phyloP scores from a whole-genome alignment of 805 yeast species.

The Wickerhamomyces sydowiorum region DNA sequence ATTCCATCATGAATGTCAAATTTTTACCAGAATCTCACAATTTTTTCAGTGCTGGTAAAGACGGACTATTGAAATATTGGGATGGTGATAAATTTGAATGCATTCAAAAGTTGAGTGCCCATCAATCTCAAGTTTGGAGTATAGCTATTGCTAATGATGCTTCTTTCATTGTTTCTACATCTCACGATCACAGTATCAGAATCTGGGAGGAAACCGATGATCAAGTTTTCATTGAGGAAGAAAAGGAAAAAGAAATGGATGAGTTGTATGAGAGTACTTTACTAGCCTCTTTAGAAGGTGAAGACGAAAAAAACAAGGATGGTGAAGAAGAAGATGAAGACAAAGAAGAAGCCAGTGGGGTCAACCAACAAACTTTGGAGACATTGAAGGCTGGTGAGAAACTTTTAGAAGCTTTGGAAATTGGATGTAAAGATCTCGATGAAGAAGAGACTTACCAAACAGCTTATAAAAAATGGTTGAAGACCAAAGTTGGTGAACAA shows the following conservation, averaged over 20 bases:
- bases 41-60: constrained; percentile 87
- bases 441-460: constrained; percentile 44
- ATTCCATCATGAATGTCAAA: constrained; percentile 82
- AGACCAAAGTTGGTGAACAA: constrained; percentile 37
- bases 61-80: constrained; percentile 90
- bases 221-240: constrained; percentile 95
- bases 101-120: constrained; percentile 80
- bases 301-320: constrained; percentile 31
- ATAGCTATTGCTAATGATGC: constrained; percentile 74
- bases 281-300: constrained; percentile 62
- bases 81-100: constrained; percentile 97
- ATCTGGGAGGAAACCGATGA: constrained; percentile 94
- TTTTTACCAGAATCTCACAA: constrained; percentile 84
- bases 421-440: constrained; percentile 68
- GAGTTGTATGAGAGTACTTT: constrained; percentile 83
- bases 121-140: constrained; percentile 93
- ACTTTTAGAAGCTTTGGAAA: constrained; percentile 84
- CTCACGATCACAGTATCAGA: constrained; percentile 92
- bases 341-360: constrained; percentile 54
- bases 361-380: constrained; percentile 79
- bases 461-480: constrained; percentile 35
- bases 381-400: constrained; percentile 93
- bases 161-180: constrained; percentile 65
- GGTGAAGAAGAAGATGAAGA: constrained; percentile 36
- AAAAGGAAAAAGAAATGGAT: constrained; percentile 92